phyloP scores from a whole-genome alignment of 2,329 filamentous ascomycete genomes.

The Hypoxylon sp. region DNA sequence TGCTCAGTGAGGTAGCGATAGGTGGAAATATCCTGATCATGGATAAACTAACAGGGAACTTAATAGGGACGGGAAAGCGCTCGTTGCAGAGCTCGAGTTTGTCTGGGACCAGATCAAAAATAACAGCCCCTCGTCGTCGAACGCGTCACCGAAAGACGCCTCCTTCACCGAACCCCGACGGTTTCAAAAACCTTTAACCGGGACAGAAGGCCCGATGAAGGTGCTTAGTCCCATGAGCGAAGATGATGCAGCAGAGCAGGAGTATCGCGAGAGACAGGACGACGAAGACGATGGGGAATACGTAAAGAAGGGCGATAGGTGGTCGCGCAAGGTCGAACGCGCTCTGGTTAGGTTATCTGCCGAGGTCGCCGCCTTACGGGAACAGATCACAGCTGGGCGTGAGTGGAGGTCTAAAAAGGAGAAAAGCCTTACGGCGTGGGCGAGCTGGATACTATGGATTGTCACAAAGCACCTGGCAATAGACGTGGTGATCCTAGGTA shows the following conservation, averaged over 20 bases:
- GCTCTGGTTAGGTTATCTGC: slow-evolving; percentile 90
- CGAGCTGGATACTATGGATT: slow-evolving; percentile 77
- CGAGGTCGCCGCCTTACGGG: slow-evolving; percentile 90
- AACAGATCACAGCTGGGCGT: slow-evolving; percentile 85
- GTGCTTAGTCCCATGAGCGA: slow-evolving; percentile 89
- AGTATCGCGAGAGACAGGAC: slow-evolving; percentile 62
- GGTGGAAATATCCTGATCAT: neutral
- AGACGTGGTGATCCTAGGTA: slow-evolving; percentile 74
- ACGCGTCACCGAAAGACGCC: slow-evolving; percentile 65
- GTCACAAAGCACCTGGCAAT: slow-evolving; percentile 78
- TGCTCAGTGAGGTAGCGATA: neutral
- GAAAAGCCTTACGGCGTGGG: slow-evolving; percentile 75
- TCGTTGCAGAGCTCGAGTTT: slow-evolving; percentile 96
- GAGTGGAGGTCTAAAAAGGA: slow-evolving; percentile 76
- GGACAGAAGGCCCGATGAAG: slow-evolving; percentile 70
- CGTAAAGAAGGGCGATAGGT: slow-evolving; percentile 66
- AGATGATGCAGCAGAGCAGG: slow-evolving; percentile 75
- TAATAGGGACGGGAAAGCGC: slow-evolving; percentile 79
- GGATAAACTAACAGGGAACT: slow-evolving; percentile 18
- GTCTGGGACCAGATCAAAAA: slow-evolving; percentile 98
- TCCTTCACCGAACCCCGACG: slow-evolving; percentile 56
- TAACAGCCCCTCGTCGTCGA: slow-evolving; percentile 76
- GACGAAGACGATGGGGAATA: slow-evolving; percentile 56
- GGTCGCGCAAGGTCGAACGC: slow-evolving; percentile 85
- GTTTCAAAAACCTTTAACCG: slow-evolving; percentile 61